These are phyloP conservation scores for Cylindrotheca fusiformis DNA, from an alignment of 108 stramenopile genomes.

Conservation along the genomic window DNA sequence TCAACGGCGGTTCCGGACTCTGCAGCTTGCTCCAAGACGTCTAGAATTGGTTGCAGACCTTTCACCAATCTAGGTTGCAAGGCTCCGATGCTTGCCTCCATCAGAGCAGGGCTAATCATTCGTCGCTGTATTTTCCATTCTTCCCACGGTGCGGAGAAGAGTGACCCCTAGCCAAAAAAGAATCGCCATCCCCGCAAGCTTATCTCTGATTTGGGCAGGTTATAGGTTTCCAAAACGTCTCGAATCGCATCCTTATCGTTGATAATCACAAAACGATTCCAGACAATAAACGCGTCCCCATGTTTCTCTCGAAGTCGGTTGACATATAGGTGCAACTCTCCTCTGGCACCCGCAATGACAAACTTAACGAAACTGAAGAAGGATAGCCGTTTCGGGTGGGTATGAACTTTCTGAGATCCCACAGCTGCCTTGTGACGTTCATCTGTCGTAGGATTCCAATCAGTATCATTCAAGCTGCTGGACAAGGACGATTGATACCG, in stretches of 20 bases:
- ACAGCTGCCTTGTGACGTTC: no score
- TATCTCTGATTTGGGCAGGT: neutral
- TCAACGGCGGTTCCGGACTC: neutral
- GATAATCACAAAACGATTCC: constrained; percentile 3
- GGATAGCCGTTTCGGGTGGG: constrained; percentile 2
- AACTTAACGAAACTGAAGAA: neutral
- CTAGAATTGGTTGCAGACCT: neutral
- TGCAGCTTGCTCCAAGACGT: constrained; percentile 3
- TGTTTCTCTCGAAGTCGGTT: neutral
- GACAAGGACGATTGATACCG: no score
- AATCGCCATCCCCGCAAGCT: neutral
- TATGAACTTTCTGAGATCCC: no score
- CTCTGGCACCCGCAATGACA: neutral
- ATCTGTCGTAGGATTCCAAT: no score
- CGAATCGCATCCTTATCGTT: constrained; percentile 1
- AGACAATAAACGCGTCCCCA: constrained; percentile 4
- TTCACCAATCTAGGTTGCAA: constrained; percentile 2
- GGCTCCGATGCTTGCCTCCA: neutral
- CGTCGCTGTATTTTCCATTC: constrained; percentile 1
- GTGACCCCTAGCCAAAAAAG: neutral
- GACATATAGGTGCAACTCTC: neutral
- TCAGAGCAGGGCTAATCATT: constrained; percentile 2
- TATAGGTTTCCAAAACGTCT: neutral
- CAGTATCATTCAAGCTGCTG: no score
- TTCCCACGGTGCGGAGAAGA: constrained; percentile 6